Base-by-base conservation (phyloP, 768 basidiomycete genomes). In the Collybiopsis confluens region DNA sequence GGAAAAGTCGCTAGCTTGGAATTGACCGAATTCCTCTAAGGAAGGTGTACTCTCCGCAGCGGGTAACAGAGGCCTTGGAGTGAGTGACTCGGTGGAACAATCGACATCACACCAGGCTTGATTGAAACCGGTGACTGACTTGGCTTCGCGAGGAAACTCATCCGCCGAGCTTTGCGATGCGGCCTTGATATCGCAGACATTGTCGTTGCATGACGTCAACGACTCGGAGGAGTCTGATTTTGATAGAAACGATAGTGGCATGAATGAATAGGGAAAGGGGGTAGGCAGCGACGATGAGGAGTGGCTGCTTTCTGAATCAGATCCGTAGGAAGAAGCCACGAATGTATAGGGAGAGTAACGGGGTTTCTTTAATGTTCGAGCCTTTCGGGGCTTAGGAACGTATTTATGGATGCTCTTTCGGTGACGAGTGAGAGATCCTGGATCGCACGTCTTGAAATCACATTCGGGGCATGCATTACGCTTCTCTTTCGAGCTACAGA, bases 321-420 rank as follows among this genome's bases (percentile, higher is more conserved):
- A 40, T 15, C 38, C 18, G 6, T 7, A 40, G 4, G 38, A 40
- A 40, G 38, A 6, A 40, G 30, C 6, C 30, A 33, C 30, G 30
- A 6, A n/a, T 16, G 18, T 40, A 16, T 40, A 16, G 5, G 8
- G 38, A 40, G 5, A 9, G 15, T 18, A 18, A 21, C 42, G 2
- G 20, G 36, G 33, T 20, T 7, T 15, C 37, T 41, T 52, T 28
- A 18, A 24, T 2, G 28, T 30, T 20, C 45, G 45, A 13, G 30
- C 30, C 6, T 13, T 33, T 28, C 28, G 28, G 9, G 44, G 40
- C 21, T 26, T 54, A 8, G 54, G 54, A 24, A 41, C 40, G 24
- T 23, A 57, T n/a, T 18, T 27, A 21, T 58, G 47, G 27, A 55
- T 21, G 20, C 44, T 20, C 43, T 52, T 38, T 21, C 56, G 20